phyloP scores from a whole-genome alignment of 305 asterid genomes.

The Galium porrigens region DNA sequence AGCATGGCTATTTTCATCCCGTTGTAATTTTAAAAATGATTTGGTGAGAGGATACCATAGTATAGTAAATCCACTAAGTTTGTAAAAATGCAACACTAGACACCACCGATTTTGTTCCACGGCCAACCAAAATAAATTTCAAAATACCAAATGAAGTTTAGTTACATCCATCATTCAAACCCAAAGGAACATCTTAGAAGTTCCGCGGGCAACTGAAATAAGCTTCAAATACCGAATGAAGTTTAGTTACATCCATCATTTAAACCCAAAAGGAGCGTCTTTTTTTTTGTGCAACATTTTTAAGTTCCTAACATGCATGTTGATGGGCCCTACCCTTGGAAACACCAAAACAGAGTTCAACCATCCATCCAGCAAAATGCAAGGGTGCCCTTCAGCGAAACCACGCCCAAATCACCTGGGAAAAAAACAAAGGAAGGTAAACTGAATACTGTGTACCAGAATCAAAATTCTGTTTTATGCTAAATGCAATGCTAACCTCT shows the following conservation, averaged over 20 bases:
- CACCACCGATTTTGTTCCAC: conserved; percentile 3
- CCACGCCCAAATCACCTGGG: conserved; percentile 11
- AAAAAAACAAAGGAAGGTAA: conserved; percentile 2
- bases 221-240: background rate
- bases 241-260: background rate
- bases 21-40: background rate
- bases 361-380: conserved; percentile 6
- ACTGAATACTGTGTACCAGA: no score
- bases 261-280: background rate
- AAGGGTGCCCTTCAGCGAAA: background rate
- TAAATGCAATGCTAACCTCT: conserved; percentile 28
- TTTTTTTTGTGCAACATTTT: no score
- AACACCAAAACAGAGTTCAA: background rate
- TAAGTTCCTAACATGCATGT: background rate
- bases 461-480: background rate
- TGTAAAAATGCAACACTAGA: conserved; percentile 9
- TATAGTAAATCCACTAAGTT: conserved; percentile 1
- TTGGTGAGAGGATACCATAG: conserved; percentile 5
- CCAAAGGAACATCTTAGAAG: background rate
- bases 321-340: background rate
- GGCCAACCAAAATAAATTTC: background rate
- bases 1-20: no score
- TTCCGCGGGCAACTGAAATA: no score
- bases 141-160: background rate
- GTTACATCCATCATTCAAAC: background rate